Base-by-base conservation (phyloP, 768 basidiomycete species). In the Tulasnella sp. region DNA sequence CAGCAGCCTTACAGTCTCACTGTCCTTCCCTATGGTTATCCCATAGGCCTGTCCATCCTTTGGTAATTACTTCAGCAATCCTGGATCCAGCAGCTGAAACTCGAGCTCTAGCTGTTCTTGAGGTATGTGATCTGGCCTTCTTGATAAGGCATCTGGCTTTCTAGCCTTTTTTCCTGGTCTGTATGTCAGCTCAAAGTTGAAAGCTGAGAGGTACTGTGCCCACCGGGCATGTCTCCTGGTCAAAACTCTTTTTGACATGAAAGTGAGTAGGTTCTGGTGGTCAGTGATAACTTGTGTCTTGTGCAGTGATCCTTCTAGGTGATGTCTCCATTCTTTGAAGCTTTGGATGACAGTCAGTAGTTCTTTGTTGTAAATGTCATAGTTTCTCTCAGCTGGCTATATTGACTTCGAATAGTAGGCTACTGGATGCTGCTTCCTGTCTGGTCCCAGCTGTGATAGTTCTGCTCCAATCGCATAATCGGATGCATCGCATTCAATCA, bases 341-440 rank as follows among this genome's bases (percentile, higher is more conserved):
- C 48, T 35, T 19, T 49, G 27, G 40, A 57, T 14, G 41, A 68
- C 65, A 9, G 68, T 66, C 3, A 67, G 59, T 4, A 68, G 39
- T 45, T 69, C 68, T 57, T 68, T 68, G 49, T 69, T 66, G 55
- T 64, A 58, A 15, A 66, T 64, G 32, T 62, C 55, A 59, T 69
- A 61, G 37, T 60, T 61, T 12, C 4, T 6, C 32, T 61, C 59
- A 21, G 59, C 59, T 25, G 41, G 23, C 8, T 34, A 37, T 31
- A 60, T 17, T 4, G 42, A 25, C 17, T 45, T 36, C n/a, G 59
- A 61, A 6, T 6, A 31, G 32, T 36, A 61, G 5, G 59, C 58
- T 27, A 61, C 37, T 9, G 59, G 59, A 21, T 61, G 59, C 2
- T 50, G 48, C 11, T 50, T 50, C 3, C 40, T 34, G 35, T 32